Evolutionary conservation across 352 stramenopile species (phyloP), one percentile per base, ranked within the genome.

Genomic region (Phytophthora quininea): DNA sequence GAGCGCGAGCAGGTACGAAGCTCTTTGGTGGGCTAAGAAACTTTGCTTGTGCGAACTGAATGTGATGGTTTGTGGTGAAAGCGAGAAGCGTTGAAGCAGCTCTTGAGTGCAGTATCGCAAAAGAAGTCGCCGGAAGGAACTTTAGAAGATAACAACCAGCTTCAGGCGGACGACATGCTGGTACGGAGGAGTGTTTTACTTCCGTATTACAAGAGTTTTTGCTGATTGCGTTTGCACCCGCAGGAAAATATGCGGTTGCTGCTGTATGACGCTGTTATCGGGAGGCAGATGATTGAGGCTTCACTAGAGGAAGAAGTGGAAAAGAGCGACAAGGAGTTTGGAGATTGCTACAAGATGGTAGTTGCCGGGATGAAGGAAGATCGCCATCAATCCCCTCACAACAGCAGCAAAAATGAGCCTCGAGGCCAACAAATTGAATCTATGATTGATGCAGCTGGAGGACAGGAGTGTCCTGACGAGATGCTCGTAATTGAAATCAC

Each of bases 191-290:
- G 33, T 46, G 19, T 24, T 24, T 24, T 40, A 43, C 15, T 43
- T 12, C 30, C 3, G 43, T 56, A 7, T 37, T 15, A 33, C 12
- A 7, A 32, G 5, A n/a, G 31, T 31, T 47, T 24, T 4, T 32
- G 30, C 52, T 76, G 31, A 14, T 12, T 62, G 29, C 15, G 4
- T 46, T 49, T 45, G n/a, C 42, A 24, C 31, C 5, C 12, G 14
- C 51, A 85, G 75, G 40, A 32, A 3, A 67, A 77, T 38, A 63
- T 78, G 5, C 74, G 84, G 43, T 56, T 82, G 32, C 50, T 94
- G 24, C 79, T 94, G 14, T 87, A 91, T 24, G 86, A 94, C 31
- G 79, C 83, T 11, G 72, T 94, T 4, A 85, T 94, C 12, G 86
- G 86, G 0, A 76, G 87, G 27, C 70, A 94, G 66, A 82, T 92